Conservation (phyloP, 2,329 filamentous ascomycete species). For the Davidsoniella eucalypti region DNA sequence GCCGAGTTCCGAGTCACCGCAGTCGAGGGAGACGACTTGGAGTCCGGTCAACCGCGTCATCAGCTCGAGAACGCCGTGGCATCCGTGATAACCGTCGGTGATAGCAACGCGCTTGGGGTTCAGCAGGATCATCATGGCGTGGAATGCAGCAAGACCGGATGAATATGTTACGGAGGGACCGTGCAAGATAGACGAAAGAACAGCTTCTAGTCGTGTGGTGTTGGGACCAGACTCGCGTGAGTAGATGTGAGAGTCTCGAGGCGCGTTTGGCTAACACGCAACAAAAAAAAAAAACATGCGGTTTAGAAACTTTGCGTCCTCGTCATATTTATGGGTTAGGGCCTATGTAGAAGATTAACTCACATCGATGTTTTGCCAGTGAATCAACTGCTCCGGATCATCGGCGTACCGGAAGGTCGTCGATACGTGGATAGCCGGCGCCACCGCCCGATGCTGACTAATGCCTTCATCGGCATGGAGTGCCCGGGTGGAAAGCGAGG, state of each 20-base stretch:
- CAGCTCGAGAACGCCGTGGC: slow-evolving; percentile 66
- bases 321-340: background rate
- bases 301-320: too few relatives aligned
- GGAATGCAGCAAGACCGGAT: slow-evolving; percentile 75
- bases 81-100: slow-evolving; percentile 79
- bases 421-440: slow-evolving; percentile 76
- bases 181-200: slow-evolving; percentile 58
- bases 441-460: slow-evolving; percentile 60
- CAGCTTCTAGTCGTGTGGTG: slow-evolving; percentile 66
- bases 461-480: slow-evolving; percentile 70
- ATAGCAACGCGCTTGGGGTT: slow-evolving; percentile 76
- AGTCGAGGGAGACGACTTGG: slow-evolving; percentile 54
- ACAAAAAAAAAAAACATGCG: too few relatives aligned
- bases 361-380: slow-evolving; percentile 38
- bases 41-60: slow-evolving; percentile 62
- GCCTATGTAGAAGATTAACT: slow-evolving; percentile 16
- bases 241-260: slow-evolving; percentile 58
- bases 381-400: slow-evolving; percentile 48
- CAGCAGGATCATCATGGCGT: slow-evolving; percentile 68
- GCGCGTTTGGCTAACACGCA: slow-evolving; percentile 27
- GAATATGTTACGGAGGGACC: slow-evolving; percentile 60
- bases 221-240: slow-evolving; percentile 67
- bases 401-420: slow-evolving; percentile 74
- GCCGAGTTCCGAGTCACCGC: slow-evolving; percentile 46
- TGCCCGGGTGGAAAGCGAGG: slow-evolving; percentile 48